Conservation (phyloP, 352 stramenopile genomes). For the Halophytophthora batemanensis region DNA sequence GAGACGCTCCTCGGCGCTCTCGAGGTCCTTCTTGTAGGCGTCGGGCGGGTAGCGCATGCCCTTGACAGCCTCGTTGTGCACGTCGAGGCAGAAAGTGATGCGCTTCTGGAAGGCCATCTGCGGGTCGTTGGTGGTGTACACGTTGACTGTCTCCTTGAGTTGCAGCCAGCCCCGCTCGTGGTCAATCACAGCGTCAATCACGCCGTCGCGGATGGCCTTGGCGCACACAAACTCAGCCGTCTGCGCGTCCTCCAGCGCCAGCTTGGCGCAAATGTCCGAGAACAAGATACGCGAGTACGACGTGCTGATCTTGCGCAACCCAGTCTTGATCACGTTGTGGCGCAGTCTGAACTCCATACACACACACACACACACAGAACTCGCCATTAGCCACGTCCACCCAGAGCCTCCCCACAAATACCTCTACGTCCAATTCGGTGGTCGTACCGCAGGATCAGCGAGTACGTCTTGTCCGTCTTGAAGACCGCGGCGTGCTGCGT, state of each 20-base stretch:
- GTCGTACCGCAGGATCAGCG: constrained; percentile 93
- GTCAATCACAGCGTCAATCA: constrained; percentile 98
- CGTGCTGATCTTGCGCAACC: constrained; percentile 95
- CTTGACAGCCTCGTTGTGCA: constrained; percentile 98
- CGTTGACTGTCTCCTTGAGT: constrained; percentile 83
- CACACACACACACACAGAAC: too few relatives aligned
- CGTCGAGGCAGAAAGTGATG: constrained; percentile 98
- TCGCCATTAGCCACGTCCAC: too few relatives aligned
- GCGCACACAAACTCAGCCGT: constrained; percentile 97
- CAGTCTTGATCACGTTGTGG: constrained; percentile 99
- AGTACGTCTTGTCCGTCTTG: constrained; percentile 93
- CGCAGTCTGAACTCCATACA: too few relatives aligned
- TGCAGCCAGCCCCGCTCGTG: constrained; percentile 94
- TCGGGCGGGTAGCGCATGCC: constrained; percentile 97
- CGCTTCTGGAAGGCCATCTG: constrained; percentile 95
- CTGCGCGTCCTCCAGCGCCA: constrained; percentile 90
- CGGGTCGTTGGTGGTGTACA: constrained; percentile 93
- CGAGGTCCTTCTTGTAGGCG: constrained; percentile 97
- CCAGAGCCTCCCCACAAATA: too few relatives aligned
- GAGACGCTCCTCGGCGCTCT: constrained; percentile 88
- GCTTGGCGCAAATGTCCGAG: constrained; percentile 91
- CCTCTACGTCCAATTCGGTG: too few relatives aligned
- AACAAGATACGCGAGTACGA: constrained; percentile 93
- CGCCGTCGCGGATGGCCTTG: constrained; percentile 97
- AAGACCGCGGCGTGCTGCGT: constrained; percentile 85